Evolutionary conservation across 192 early-diverging fungal species (phyloP), one percentile per base, ranked within the genome.

Genomic region (Rhizophagus clarus): DNA sequence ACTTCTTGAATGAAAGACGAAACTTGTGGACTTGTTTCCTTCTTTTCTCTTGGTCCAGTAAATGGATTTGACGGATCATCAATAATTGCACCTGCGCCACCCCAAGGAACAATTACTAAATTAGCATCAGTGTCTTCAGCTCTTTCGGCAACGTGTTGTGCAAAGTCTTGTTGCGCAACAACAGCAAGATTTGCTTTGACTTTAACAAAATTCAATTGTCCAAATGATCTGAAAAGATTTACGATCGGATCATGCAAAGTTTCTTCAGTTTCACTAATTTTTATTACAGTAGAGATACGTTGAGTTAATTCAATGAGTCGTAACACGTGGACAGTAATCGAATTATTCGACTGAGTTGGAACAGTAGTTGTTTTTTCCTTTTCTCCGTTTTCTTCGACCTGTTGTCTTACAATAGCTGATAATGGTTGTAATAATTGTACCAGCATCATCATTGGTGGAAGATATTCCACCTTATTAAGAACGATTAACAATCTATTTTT

Each of bases 181-280:
- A 96, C 84, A 22, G 83, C 83, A 68, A 98, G 82, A 10, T 88
- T 83, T 3, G 93, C 88, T 9, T 86, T 83, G 42, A 97, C 84
- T 1, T 81, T 81, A 63, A 96, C 88, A 14, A 89, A 86, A 82
- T 91, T 93, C 14, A 97, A 84, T 40, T 88, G 90, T 28, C 92
- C 93, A 85, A 97, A 96, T 0, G 94, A 92, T 3, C 94, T 84
- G 83, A 98, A 92, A 56, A 96, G 92, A 42, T 89, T 93, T 82
- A 98, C 83, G 17, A 96, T 87, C 0, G 95, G 89, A 78, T 97
- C 97, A 10, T 84, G 82, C 5, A 87, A 84, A 11, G 91, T 94
- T 34, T 88, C 84, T 60, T 85, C 86, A 0, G 85, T 82, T 70
- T 96, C 93, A 34, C 89, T 82, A n/a, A 91, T 91, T 81, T 91